Conservation (phyloP, 345 rosid species). For the Odontarrhena argentea region DNA sequence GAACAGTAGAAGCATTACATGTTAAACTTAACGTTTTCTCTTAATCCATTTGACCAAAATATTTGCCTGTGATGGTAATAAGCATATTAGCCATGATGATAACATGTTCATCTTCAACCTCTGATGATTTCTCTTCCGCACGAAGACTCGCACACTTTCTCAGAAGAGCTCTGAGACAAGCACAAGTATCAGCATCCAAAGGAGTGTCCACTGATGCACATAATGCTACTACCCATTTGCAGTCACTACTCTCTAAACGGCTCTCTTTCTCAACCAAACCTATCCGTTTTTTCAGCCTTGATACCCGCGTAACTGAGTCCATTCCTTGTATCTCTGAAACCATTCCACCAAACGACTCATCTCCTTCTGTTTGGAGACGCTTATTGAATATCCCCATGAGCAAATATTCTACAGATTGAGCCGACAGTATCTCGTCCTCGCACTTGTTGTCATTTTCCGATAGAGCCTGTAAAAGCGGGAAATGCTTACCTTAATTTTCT, state of each 20-base stretch:
- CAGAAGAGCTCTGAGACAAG: constrained; percentile 63
- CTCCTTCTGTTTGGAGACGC: constrained; percentile 31
- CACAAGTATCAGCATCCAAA: constrained; percentile 64
- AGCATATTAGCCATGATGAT: constrained; percentile 67
- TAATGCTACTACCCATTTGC: constrained; percentile 74
- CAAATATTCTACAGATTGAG: constrained; percentile 34
- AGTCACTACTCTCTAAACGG: constrained; percentile 49
- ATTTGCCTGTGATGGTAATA: constrained; percentile 73
- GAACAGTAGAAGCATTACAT: neutral
- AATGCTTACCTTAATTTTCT: neutral
- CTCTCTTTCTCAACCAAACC: constrained; percentile 46
- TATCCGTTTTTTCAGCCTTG: constrained; percentile 66
- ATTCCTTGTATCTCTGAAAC: constrained; percentile 57
- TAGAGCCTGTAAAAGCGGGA: constrained; percentile 46
- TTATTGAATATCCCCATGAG: constrained; percentile 38
- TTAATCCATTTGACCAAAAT: constrained; percentile 71
- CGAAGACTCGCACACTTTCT: constrained; percentile 81
- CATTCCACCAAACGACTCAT: constrained; percentile 20
- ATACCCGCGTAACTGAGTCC: constrained; percentile 72
- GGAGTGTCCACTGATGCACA: constrained; percentile 83
- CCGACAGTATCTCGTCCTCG: constrained; percentile 31
- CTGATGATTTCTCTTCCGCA: constrained; percentile 51
- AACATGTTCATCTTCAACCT: constrained; percentile 65
- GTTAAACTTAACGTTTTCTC: neutral
- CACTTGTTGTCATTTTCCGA: constrained; percentile 34